Evolutionary conservation across 1,284 basidiomycete species (phyloP), one percentile per base, ranked within the genome.

Genomic region (Cutaneotrichosporon sp.): DNA sequence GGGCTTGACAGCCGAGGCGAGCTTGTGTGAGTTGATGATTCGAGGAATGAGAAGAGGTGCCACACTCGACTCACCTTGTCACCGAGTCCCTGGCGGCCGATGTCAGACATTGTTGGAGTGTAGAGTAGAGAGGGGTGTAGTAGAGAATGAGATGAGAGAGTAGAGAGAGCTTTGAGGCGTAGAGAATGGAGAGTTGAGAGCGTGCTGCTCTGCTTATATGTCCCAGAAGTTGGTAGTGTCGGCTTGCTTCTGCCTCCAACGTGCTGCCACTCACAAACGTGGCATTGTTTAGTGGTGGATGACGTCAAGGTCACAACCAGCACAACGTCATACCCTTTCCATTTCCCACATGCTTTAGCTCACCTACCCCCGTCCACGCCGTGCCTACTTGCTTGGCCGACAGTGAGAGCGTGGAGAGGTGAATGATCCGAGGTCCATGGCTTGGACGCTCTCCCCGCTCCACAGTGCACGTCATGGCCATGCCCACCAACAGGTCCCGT

Each of bases 1-100:
- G 72, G 77, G 77, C 73, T 78, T 79, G 63, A 68, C 65, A 65
- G 77, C 67, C 58, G 73, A 46, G 56, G 63, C 61, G 67, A 70
- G 70, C 67, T 68, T 31, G 32, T 16, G 55, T 55, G 14, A 46
- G 52, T n/a, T 36, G 34, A n/a, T 7, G 51, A 10, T 8, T 7
- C n/a, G 47, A 22, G 47, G n/a, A 49, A 10, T 8, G n/a, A 22
- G 47, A 22, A 22, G n/a, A 22, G 47, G 47, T 21, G 49, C 22
- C 49, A 30, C 49, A 49, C 11, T 34, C 9, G 2, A 65, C 66
- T 61, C 49, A 68, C 66, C 73, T 79, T 79, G 74, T 78, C 76
- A 62, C 69, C 67, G 65, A 79, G 69, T 47, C 68, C 72, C 73
- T 79, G 70, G 65, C 77, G 73, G 59, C 76, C 77, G 30, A 26